These are phyloP conservation scores for Populus hybrid DNA, from an alignment of 441 rosid genomes.

Conservation along the genomic window DNA sequence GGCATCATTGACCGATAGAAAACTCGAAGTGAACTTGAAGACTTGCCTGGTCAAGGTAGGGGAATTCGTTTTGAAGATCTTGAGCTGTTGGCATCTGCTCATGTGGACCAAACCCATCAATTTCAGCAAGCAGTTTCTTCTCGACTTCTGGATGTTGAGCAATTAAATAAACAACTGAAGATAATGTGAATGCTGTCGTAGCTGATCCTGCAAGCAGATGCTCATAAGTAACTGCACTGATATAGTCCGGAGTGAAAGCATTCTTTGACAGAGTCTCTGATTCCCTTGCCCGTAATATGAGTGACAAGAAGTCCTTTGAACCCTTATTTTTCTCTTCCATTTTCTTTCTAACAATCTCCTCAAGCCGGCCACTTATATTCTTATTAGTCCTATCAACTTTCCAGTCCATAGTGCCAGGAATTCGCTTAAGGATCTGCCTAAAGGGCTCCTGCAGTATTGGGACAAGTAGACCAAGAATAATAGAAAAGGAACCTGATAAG, in stretches of 20 bases:
- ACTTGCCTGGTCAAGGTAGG: constrained; percentile 79
- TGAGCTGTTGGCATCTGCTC: constrained; percentile 54
- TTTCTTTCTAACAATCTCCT: constrained; percentile 71
- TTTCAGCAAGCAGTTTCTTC: constrained; percentile 67
- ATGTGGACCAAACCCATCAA: constrained; percentile 61
- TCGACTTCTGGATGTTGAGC: constrained; percentile 76
- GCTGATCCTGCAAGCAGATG: constrained; percentile 97
- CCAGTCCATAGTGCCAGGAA: constrained; percentile 92
- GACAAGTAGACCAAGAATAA: constrained; percentile 68
- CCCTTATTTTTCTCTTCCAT: constrained; percentile 46
- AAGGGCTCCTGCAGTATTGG: constrained; percentile 86
- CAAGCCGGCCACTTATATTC: constrained; percentile 56
- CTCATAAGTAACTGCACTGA: constrained; percentile 85
- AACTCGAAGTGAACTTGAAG: background rate
- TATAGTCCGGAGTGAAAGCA: constrained; percentile 59
- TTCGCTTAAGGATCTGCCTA: constrained; percentile 77
- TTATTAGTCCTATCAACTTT: constrained; percentile 61
- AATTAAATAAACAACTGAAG: constrained; percentile 66
- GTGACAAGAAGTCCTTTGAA: constrained; percentile 77
- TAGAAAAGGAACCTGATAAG: constrained; percentile 78
- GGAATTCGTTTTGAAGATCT: constrained; percentile 70
- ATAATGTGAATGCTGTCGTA: constrained; percentile 78
- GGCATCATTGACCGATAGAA: background rate
- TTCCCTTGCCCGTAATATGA: constrained; percentile 68
- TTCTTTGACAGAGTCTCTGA: constrained; percentile 47